These are phyloP conservation scores for Nemania sp. DNA, from an alignment of 2,329 filamentous ascomycete species.

Conservation along the genomic window DNA sequence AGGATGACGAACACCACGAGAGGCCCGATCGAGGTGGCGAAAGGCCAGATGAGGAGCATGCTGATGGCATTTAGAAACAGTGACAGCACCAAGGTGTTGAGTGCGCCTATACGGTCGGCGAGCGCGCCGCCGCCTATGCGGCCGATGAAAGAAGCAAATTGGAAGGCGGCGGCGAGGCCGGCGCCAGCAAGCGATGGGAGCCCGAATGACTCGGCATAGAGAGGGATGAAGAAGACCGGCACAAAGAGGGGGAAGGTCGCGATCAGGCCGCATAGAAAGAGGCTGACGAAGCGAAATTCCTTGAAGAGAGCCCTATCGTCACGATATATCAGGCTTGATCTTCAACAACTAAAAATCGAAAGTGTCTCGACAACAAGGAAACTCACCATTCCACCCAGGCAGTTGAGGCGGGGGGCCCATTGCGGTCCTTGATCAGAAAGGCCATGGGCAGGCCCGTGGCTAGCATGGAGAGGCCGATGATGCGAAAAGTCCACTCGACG, in stretches of 20 bases:
- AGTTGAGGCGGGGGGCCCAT: no score
- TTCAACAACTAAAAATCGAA: no score
- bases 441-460: constrained; percentile 68
- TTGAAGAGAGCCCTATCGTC: constrained; percentile 49
- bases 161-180: constrained; percentile 6
- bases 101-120: not conserved
- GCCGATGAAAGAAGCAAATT: not conserved
- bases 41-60: constrained; percentile 3
- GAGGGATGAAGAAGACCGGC: constrained; percentile 70
- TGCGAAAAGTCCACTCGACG: constrained; percentile 64
- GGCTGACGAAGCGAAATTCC: constrained; percentile 58
- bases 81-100: not conserved
- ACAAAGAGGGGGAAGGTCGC: constrained; percentile 71
- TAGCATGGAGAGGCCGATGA: constrained; percentile 64
- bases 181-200: not conserved
- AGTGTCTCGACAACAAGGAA: no score
- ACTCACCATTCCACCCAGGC: no score
- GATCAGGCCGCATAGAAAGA: constrained; percentile 67
- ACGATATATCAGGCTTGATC: no score
- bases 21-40: not conserved
- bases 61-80: constrained; percentile 4
- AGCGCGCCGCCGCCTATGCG: not conserved
- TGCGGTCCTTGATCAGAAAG: constrained; percentile 60
- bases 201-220: not conserved
- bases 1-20: constrained; percentile 4